Base-by-base conservation (phyloP, 1,284 basidiomycete genomes). In the Sanguinoderma infundibulare region DNA sequence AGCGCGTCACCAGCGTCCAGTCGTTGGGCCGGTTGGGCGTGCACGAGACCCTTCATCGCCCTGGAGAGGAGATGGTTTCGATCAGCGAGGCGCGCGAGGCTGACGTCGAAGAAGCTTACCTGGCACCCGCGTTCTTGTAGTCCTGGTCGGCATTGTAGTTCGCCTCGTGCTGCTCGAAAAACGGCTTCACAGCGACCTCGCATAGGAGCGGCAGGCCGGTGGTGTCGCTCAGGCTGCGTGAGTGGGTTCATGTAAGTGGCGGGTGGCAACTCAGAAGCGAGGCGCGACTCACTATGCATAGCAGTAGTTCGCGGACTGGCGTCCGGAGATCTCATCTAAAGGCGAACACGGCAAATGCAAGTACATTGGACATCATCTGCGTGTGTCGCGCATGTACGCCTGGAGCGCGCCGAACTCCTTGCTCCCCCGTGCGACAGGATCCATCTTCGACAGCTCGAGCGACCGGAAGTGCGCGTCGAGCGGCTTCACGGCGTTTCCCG, bases 291-390 rank as follows among this genome's bases (percentile, higher is more conserved):
- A 85, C 84, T 79, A 58, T 7, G 83, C 68, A 65, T 83, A 78
- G 69, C 86, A 87, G 73, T 87, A 89, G 62, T 81, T 81, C 26
- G 85, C 86, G 28, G 85, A 87, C 83, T 51, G 10, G 12, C 6
- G 20, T 34, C 83, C 49, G 35, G 9, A 32, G 14, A 28, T n/a
- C 40, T 12, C 5, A n/a, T 46, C 15, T 56, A 12, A 17, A 22
- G 15, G 3, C 7, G 34, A 22, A 42, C 10, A 28, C 5, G 1
- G 20, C 39, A 50, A 35, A 4, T 14, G 30, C 17, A 68, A 72
- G 60, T 22, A 83, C 76, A 30, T 88, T 88, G 35, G 84, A 85
- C 79, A 87, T 84, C 83, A 87, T 87, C 83, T 86, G 55, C 2
- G 44, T 8, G 85, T 87, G 60, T 87, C 82, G 12, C 75, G 72